Evolutionary conservation across 768 basidiomycete species (phyloP).

Genomic region (Aureoboletus auriporus): DNA sequence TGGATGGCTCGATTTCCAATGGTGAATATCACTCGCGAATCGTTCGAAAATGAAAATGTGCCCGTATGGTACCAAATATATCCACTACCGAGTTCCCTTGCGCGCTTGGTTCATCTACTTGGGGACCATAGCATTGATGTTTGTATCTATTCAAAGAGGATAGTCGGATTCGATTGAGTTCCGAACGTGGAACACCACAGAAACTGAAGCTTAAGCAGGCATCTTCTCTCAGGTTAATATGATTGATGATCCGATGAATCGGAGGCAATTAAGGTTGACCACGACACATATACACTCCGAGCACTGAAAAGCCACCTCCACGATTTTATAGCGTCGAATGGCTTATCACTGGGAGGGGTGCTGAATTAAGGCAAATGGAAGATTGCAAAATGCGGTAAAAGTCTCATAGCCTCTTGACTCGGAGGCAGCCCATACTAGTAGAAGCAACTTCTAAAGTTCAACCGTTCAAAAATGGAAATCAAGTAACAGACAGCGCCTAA

Average conservation of each 20-base stretch:
- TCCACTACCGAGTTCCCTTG: not conserved
- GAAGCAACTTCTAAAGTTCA: no score
- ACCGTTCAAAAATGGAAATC: not conserved
- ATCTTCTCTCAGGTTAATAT: not conserved
- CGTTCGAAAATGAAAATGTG: not conserved
- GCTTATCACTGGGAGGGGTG: slow-evolving; percentile 1
- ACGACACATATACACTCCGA: not conserved
- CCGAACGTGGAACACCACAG: not conserved
- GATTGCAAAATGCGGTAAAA: not conserved
- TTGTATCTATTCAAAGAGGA: not conserved
- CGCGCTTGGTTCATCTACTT: not conserved
- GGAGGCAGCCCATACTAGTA: not conserved
- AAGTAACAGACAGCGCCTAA: not conserved
- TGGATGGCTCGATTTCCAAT: not conserved
- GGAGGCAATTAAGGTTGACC: no score
- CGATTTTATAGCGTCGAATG: not conserved
- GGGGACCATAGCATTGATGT: not conserved
- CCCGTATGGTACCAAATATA: not conserved
- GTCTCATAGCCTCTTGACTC: not conserved
- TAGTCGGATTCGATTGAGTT: not conserved
- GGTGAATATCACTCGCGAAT: no score
- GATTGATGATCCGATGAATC: no score
- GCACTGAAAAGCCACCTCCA: slow-evolving; percentile 4
- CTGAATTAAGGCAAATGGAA: not conserved
- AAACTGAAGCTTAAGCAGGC: not conserved